Evolutionary conservation across 352 stramenopile genomes (phyloP).

Genomic region (Pythium aquatile): DNA sequence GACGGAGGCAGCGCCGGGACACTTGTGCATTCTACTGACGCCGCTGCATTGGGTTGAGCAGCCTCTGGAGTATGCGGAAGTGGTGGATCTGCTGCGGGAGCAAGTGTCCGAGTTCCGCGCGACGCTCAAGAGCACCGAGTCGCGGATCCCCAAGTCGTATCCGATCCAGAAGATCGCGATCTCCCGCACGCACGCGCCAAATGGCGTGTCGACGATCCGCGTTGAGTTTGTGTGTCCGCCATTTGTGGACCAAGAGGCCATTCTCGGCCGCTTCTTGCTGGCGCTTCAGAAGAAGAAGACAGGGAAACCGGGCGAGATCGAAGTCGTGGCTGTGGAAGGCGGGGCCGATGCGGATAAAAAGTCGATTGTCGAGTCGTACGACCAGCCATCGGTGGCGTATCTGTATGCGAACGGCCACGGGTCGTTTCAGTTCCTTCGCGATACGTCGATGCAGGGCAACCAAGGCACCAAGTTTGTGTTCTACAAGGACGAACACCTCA

Average conservation of each 20-base stretch:
- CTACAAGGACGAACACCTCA: constrained; percentile 85
- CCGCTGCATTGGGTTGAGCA: constrained; percentile 21
- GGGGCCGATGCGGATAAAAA: constrained; percentile 39
- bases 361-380: constrained; percentile 59
- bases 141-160: constrained; percentile 69
- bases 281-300: constrained; percentile 40
- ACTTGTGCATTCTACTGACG: not conserved
- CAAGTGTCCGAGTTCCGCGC: constrained; percentile 76
- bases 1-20: not conserved
- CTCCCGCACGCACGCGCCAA: constrained; percentile 72
- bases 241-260: constrained; percentile 73
- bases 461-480: constrained; percentile 66
- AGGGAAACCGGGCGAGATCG: constrained; percentile 39
- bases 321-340: constrained; percentile 50
- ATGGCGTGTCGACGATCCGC: constrained; percentile 81
- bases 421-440: constrained; percentile 79
- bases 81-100: constrained; percentile 65
- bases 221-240: constrained; percentile 79
- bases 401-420: constrained; percentile 72
- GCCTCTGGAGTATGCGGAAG: constrained; percentile 62
- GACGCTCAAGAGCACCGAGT: constrained; percentile 70
- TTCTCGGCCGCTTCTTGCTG: constrained; percentile 67
- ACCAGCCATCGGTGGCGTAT: constrained; percentile 70
- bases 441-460: constrained; percentile 42
- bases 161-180: constrained; percentile 84